Base-by-base conservation (phyloP, 1,284 basidiomycete genomes). In the Fomitopsis pinicola region DNA sequence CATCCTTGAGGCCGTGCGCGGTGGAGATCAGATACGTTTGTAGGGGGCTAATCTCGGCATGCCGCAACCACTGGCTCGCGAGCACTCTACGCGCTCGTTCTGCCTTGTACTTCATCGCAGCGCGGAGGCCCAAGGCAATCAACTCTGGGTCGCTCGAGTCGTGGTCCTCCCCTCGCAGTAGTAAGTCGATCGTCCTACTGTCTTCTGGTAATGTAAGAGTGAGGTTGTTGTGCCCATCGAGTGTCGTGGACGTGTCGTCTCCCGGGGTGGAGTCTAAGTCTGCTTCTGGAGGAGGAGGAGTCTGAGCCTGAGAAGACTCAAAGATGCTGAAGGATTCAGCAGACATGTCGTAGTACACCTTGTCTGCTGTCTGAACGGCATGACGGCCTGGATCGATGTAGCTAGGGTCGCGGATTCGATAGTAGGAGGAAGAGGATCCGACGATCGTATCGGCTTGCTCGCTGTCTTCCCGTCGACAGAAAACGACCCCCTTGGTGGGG, bases 121-220 rank as follows among this genome's bases (percentile, higher is more conserved):
- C 42, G 8, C 42, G n/a, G 22, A 45, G 42, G 42, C 42, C 42
- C 8, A n/a, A 5, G n/a, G 42, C n/a, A 4, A 45, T 19, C 1
- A n/a, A 2, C 15, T 19, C 42, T 15, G 8, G 15, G 14, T 48
- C 46, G 5, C 15, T 30, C 14, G 19, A 7, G 15, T 48, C 46
- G 2, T 33, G 28, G 26, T 7, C 30, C 26, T 22, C 28, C 22
- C 85, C 82, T 58, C 80, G 78, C 3, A 88, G 75, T 15, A 87
- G 69, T 10, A 72, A 66, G 62, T 85, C 81, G 22, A 87, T 73
- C 0, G 79, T 81, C 38, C 72, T 62, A 8, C 76, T 69, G 44
- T 82, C 81, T 64, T 87, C 86, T 4, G 59, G 26, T 10, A 64
- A 35, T 33, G 33, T 26, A 19, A 63, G 57, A 42, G 61, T 38